Evolutionary conservation across 441 rosid genomes (phyloP).

Genomic region (Metrosideros polymorpha): DNA sequence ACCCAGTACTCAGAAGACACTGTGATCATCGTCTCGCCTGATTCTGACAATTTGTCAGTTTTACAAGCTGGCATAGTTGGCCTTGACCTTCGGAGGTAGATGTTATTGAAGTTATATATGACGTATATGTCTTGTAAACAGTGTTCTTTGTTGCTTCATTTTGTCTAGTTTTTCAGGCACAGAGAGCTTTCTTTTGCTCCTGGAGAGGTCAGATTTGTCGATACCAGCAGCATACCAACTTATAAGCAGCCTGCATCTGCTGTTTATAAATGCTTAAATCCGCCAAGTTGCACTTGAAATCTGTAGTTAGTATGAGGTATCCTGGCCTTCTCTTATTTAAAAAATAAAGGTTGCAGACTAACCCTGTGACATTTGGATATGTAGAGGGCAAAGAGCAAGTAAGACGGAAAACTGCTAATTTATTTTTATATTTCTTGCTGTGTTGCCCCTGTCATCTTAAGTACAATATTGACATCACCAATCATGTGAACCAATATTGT

Average conservation of each 20-base stretch:
- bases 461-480: neutral
- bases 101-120: neutral
- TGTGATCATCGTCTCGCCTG: conserved; percentile 66
- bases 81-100: conserved; percentile 73
- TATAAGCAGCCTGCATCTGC: conserved; percentile 87
- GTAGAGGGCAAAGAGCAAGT: neutral
- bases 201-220: conserved; percentile 80
- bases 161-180: conserved; percentile 38
- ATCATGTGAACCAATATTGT: neutral
- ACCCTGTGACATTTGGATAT: neutral
- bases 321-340: neutral
- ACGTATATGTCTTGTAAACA: neutral
- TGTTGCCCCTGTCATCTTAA: neutral
- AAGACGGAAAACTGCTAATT: neutral
- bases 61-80: conserved; percentile 82
- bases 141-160: neutral
- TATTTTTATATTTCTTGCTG: neutral
- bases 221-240: conserved; percentile 49
- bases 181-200: conserved; percentile 60
- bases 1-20: conserved; percentile 85
- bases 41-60: conserved; percentile 84
- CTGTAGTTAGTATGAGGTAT: neutral
- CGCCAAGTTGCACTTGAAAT: conserved; percentile 46
- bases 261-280: conserved; percentile 68
- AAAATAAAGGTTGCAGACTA: neutral